These are phyloP conservation scores for Penicillium daleae DNA, from an alignment of 495 filamentous ascomycete genomes.

Conservation along the genomic window DNA sequence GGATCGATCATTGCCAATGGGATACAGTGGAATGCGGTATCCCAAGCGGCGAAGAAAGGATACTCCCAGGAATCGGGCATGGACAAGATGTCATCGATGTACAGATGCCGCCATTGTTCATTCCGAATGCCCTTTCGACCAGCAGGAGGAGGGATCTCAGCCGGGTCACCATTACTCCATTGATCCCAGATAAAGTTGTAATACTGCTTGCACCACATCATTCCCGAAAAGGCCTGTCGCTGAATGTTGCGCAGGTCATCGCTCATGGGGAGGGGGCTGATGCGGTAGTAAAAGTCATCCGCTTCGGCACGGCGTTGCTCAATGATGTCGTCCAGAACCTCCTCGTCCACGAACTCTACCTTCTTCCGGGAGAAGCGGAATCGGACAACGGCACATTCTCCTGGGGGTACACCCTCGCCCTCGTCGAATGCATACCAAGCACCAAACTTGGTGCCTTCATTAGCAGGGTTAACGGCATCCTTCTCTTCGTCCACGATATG, in stretches of 20 bases:
- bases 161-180: conserved; percentile 83
- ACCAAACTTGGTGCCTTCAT: conserved; percentile 83
- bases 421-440: conserved; percentile 94
- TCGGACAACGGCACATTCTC: conserved; percentile 92
- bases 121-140: conserved; percentile 83
- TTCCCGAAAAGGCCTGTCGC: conserved; percentile 88
- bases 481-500: conserved; percentile 83
- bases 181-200: conserved; percentile 98
- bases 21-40: conserved; percentile 95
- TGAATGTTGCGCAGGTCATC: conserved; percentile 96
- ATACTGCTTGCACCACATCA: conserved; percentile 98
- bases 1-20: conserved; percentile 96
- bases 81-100: conserved; percentile 91
- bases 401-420: conserved; percentile 79
- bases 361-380: conserved; percentile 80
- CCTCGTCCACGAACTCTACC: conserved; percentile 83
- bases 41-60: conserved; percentile 98
- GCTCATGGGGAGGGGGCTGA: conserved; percentile 91
- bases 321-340: conserved; percentile 87
- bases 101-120: conserved; percentile 86
- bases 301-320: conserved; percentile 84
- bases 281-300: conserved; percentile 92
- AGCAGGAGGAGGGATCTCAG: conserved; percentile 79
- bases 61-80: conserved; percentile 99
- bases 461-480: conserved; percentile 76